phyloP scores from a whole-genome alignment of 352 stramenopile genomes.

The Globisporangium megalacanthum region DNA sequence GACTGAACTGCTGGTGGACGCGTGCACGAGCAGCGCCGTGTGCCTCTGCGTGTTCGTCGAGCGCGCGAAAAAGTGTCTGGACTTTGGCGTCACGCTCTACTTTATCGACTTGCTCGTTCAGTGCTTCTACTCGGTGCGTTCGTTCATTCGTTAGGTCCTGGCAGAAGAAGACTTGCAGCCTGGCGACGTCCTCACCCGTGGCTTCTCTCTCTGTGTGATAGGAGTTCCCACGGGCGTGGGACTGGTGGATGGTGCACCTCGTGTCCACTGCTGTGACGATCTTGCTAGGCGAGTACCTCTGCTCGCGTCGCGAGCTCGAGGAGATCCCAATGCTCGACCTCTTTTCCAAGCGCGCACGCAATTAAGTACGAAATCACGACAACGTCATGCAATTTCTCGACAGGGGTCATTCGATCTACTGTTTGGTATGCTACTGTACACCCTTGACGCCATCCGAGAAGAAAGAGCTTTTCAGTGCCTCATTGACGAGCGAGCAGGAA shows the following conservation, averaged over 20 bases:
- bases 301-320: slow-evolving; percentile 78
- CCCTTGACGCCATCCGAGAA: neutral
- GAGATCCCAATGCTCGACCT: slow-evolving; percentile 88
- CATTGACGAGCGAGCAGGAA: slow-evolving; percentile 49
- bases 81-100: slow-evolving; percentile 89
- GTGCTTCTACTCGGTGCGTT: slow-evolving; percentile 74
- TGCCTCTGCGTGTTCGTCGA: slow-evolving; percentile 81
- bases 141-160: neutral
- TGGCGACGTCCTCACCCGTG: neutral
- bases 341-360: slow-evolving; percentile 62
- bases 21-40: slow-evolving; percentile 36
- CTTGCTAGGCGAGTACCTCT: slow-evolving; percentile 85
- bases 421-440: neutral
- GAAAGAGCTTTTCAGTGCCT: neutral
- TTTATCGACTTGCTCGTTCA: slow-evolving; percentile 81
- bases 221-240: slow-evolving; percentile 82
- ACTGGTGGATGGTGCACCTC: slow-evolving; percentile 84
- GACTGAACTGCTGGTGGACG: neutral
- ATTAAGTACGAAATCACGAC: slow-evolving; percentile 17
- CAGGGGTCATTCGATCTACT: neutral
- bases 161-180: neutral
- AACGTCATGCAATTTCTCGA: too few relatives aligned
- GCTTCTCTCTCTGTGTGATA: slow-evolving; percentile 11
- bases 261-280: slow-evolving; percentile 69
- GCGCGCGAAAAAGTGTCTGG: slow-evolving; percentile 87